Percentiles rank a stretch among this genome's conserved stretches.
These are phyloP conservation scores for Echites panduratus DNA, from an alignment of 257 asterid genomes.

Conservation along the genomic window DNA sequence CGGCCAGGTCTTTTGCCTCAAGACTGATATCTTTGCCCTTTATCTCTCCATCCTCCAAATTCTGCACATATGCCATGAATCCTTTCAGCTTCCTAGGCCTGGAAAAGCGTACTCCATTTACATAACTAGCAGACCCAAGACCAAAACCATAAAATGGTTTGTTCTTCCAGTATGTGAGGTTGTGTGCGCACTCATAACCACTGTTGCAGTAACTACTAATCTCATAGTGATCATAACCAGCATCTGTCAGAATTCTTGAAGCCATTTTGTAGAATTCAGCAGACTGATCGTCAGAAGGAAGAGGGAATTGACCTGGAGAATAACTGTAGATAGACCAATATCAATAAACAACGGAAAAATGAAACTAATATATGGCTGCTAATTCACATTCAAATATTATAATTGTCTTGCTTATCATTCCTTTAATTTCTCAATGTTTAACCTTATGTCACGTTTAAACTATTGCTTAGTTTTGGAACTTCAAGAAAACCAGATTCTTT, in stretches of 20 bases:
- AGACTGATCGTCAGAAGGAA: slow-evolving; percentile 79
- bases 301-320: slow-evolving; percentile 78
- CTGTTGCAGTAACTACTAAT: slow-evolving; percentile 82
- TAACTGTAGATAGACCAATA: slow-evolving; percentile 46
- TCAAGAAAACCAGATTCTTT: not conserved
- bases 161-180: slow-evolving; percentile 77
- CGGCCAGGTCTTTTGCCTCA: slow-evolving; percentile 57
- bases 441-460: not conserved
- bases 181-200: slow-evolving; percentile 84
- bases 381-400: not conserved
- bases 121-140: slow-evolving; percentile 79
- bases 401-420: not conserved
- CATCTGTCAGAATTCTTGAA: slow-evolving; percentile 55
- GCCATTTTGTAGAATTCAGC: slow-evolving; percentile 83
- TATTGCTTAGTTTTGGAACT: not conserved
- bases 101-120: slow-evolving; percentile 62
- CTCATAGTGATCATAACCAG: slow-evolving; percentile 86
- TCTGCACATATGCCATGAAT: slow-evolving; percentile 54
- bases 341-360: not conserved
- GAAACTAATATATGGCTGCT: not conserved
- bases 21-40: slow-evolving; percentile 20
- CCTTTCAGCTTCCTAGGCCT: slow-evolving; percentile 86
- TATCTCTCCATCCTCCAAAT: slow-evolving; percentile 38
- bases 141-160: slow-evolving; percentile 77
- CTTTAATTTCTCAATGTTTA: not conserved